A percentile compares a stretch with the other conserved stretches of the same genome.
Evolutionary conservation across 257 asterid species (phyloP).

Genomic region (Voacanga thouarsii): DNA sequence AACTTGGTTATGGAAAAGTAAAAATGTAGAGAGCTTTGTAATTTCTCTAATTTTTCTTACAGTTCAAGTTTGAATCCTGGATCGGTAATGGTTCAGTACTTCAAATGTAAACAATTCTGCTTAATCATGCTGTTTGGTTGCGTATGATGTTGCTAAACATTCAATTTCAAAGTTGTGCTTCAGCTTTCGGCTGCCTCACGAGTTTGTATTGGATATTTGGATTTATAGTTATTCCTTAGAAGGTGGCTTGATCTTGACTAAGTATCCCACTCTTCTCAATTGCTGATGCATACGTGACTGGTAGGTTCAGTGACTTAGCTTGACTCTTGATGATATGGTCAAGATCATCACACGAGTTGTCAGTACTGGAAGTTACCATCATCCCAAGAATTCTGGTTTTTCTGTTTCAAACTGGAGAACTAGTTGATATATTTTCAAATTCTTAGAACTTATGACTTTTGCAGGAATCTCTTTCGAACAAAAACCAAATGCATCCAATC

Average conservation of each 20-base stretch:
- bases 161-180: not conserved
- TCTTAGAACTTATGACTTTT: not conserved
- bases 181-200: not conserved
- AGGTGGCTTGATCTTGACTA: not conserved
- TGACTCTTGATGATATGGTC: not conserved
- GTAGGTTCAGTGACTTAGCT: not conserved
- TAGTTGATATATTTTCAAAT: not conserved
- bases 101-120: not conserved
- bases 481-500: conserved; percentile 26
- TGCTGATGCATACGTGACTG: not conserved
- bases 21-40: not conserved
- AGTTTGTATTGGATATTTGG: not conserved
- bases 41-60: not conserved
- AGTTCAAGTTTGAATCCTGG: no score
- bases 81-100: not conserved
- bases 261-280: not conserved
- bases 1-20: not conserved
- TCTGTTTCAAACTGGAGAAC: not conserved
- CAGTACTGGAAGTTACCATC: not conserved
- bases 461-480: conserved; percentile 54
- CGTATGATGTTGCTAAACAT: not conserved
- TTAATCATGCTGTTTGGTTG: not conserved
- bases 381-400: not conserved
- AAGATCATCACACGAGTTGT: not conserved
- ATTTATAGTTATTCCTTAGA: not conserved